Evolutionary conservation across 2,329 filamentous ascomycete genomes (phyloP), one percentile per base, ranked within the genome.

Genomic region (Parastagonospora nodorum): DNA sequence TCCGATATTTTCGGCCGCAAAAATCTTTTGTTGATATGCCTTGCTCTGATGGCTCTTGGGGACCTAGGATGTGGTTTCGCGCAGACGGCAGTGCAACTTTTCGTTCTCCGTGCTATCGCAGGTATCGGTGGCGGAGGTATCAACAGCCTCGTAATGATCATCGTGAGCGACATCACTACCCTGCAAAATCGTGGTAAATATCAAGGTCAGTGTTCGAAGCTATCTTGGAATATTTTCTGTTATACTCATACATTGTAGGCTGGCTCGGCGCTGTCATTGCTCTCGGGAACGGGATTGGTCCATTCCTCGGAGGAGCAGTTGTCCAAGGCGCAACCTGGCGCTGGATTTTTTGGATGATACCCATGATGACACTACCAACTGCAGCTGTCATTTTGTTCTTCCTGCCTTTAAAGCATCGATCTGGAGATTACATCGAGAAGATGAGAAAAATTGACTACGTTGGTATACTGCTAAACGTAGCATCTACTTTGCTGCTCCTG

Each of bases 71-170:
- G 84, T 61, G 82, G 82, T 1, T 75, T 88, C 30, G 77, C 82
- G 0, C 74, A 77, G 32, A 84, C 78, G 48, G 77, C 80, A 1
- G 74, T 80, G 15, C 82, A 83, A 74, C 78, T 88, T 19, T 87
- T 86, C 67, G 75, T 82, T n/a, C 86, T 85, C 61, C 77, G 85
- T 38, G 84, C 77, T 4, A 63, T 63, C 30, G 80, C 84, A 10
- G 85, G 85, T 46, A 74, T 87, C 15, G 84, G 82, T 5, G 81
- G 80, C 37, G 85, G 85, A 1, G 85, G 85, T 9, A 80, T 87
- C 44, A 80, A 77, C 16, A 67, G 60, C 37, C 55, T 74, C 6
- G 60, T 68, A 1, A 66, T 68, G 66, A 74, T 75, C 11, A 72
- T 72, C n/a, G 65, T 73, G 2, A 68, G 63, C 10, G 72, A 75